A percentile compares a stretch with the other conserved stretches of the same genome.
Evolutionary conservation across 495 filamentous ascomycete genomes (phyloP).

Genomic region (Hyaloscypha finlandica): DNA sequence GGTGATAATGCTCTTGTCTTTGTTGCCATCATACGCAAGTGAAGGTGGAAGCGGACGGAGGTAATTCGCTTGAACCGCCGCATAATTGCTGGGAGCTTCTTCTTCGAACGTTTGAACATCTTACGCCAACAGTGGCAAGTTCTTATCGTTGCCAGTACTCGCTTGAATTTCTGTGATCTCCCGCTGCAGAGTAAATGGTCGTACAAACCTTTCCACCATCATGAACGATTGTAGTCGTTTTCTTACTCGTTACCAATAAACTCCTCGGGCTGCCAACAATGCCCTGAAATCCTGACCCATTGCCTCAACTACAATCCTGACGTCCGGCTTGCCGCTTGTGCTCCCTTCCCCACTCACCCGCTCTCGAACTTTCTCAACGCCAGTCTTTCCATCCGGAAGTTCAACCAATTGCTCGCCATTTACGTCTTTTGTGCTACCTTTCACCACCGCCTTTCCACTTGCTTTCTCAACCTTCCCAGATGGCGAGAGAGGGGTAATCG

Average conservation of each 20-base stretch:
- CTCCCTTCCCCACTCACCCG: slow-evolving; percentile 9
- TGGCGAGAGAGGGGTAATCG: slow-evolving; percentile 53
- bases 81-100: too few species aligned
- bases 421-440: neutral
- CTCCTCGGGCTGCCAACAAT: slow-evolving; percentile 23
- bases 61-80: too few species aligned
- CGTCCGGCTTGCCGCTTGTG: slow-evolving; percentile 33
- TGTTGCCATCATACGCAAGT: too few species aligned
- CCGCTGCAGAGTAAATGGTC: too few species aligned
- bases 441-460: slow-evolving; percentile 44
- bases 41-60: too few species aligned
- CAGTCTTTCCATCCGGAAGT: slow-evolving; percentile 44
- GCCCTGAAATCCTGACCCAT: slow-evolving; percentile 31
- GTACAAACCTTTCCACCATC: too few species aligned
- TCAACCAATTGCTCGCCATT: neutral
- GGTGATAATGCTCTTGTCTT: too few species aligned
- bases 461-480: slow-evolving; percentile 51
- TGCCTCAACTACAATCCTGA: slow-evolving; percentile 39
- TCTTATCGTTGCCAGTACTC: too few species aligned
- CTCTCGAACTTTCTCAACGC: slow-evolving; percentile 43
- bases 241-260: slow-evolving; percentile 3
- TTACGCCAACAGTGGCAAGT: too few species aligned
- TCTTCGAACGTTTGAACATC: too few species aligned
- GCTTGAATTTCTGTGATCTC: too few species aligned
- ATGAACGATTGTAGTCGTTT: too few species aligned